phyloP scores from a whole-genome alignment of 495 filamentous ascomycete species.

The Penicillium simplicissimum region DNA sequence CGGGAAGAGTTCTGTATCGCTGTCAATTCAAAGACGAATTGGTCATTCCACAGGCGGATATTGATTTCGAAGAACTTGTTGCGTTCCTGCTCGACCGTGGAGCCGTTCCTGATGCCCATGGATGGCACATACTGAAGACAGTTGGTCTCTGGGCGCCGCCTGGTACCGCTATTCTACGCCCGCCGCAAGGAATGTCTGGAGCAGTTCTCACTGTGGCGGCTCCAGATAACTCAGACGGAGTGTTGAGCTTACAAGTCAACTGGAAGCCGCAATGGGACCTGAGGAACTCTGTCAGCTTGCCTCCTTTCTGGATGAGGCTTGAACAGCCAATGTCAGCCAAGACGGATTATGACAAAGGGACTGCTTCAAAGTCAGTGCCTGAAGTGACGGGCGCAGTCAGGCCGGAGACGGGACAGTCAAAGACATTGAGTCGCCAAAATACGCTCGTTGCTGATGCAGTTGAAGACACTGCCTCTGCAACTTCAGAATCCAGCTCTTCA shows the following conservation, averaged over 20 bases:
- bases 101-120: constrained; percentile 8
- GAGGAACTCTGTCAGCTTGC: not conserved
- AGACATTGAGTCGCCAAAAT: constrained; percentile 1
- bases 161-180: constrained; percentile 3
- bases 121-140: constrained; percentile 10
- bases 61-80: constrained; percentile 10
- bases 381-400: not conserved
- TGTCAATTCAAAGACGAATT: constrained; percentile 13
- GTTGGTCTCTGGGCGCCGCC: constrained; percentile 12
- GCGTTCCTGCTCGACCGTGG: constrained; percentile 13
- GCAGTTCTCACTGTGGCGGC: not conserved
- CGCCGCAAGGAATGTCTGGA: constrained; percentile 1
- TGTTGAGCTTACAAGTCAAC: not conserved
- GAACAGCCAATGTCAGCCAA: not conserved
- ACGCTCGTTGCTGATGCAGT: not conserved
- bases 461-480: not conserved
- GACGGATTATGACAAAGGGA: not conserved
- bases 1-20: constrained; percentile 8
- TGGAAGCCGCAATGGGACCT: not conserved
- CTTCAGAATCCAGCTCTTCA: not conserved
- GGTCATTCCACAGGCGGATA: constrained; percentile 8
- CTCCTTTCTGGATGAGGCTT: constrained; percentile 1
- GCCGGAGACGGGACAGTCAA: not conserved
- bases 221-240: not conserved
- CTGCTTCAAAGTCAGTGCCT: not conserved